phyloP scores from a whole-genome alignment of 768 basidiomycete genomes.

The Russula griseocarnosa region DNA sequence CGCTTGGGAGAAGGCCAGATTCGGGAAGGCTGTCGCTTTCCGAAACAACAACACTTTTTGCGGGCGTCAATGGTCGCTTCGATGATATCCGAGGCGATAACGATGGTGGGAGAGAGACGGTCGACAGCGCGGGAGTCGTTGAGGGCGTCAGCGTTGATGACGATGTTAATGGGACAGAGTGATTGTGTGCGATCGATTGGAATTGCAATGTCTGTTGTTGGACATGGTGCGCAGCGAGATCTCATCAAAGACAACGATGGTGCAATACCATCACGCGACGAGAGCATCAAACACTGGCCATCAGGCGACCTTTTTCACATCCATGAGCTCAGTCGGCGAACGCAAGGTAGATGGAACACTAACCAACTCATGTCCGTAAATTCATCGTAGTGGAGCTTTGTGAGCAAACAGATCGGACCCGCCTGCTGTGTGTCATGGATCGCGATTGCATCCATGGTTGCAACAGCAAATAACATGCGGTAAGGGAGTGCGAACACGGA shows the following conservation, averaged over 20 bases:
- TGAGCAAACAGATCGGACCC: constrained; percentile 84
- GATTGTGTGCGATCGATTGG: constrained; percentile 84
- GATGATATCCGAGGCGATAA: constrained; percentile 27
- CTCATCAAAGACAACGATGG: constrained; percentile 91
- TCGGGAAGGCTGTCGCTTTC: constrained; percentile 18
- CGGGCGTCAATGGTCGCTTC: constrained; percentile 34
- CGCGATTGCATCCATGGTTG: constrained; percentile 92
- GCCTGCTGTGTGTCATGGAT: constrained; percentile 98
- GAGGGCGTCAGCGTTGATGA: constrained; percentile 38
- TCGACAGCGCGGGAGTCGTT: constrained; percentile 37
- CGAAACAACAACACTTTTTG: constrained; percentile 11
- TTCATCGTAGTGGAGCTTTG: constrained; percentile 94
- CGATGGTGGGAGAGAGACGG: constrained; percentile 24
- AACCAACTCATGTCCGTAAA: constrained; percentile 97
- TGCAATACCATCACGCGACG: constrained; percentile 95
- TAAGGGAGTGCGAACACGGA: constrained; percentile 89
- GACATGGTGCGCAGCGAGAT: constrained; percentile 83
- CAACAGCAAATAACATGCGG: constrained; percentile 90
- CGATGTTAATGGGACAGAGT: constrained; percentile 60
- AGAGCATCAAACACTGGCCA: constrained; percentile 86
- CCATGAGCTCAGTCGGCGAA: not conserved
- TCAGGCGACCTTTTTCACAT: constrained; percentile 76
- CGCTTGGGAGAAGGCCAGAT: constrained; percentile 29
- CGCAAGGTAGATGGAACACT: constrained; percentile 33
- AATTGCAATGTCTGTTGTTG: constrained; percentile 90